Evolutionary conservation across 495 filamentous ascomycete genomes (phyloP).

Genomic region (Trichoderma asperelloides): DNA sequence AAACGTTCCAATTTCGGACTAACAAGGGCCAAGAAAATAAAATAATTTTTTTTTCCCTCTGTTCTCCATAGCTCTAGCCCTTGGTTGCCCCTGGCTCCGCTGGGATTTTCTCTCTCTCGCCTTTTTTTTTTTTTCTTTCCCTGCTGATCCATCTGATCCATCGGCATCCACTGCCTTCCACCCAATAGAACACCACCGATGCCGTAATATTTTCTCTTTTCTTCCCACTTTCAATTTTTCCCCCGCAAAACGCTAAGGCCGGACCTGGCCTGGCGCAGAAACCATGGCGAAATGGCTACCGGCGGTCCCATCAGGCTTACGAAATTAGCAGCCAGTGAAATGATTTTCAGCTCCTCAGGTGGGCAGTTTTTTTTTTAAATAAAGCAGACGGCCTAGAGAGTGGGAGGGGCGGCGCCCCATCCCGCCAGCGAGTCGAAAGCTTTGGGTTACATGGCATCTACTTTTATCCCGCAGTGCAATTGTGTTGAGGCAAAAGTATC

Average conservation of each 20-base stretch:
- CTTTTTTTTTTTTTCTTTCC: neutral
- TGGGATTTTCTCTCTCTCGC: neutral
- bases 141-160: neutral
- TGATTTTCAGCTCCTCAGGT: neutral
- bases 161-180: neutral
- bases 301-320: neutral
- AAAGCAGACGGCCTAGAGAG: no score
- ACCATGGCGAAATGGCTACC: neutral
- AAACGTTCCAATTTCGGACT: no score
- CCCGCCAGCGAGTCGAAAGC: no score
- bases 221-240: neutral
- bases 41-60: neutral
- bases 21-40: neutral
- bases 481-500: no score
- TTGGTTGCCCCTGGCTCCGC: neutral
- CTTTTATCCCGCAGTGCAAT: no score
- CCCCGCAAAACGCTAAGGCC: slow-evolving; percentile 2
- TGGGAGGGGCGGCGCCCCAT: no score
- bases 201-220: neutral
- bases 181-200: neutral
- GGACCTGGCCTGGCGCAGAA: neutral
- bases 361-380: neutral
- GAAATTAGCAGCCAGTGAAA: neutral
- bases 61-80: neutral
- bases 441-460: no score